These are phyloP conservation scores for Aspergillus candidus DNA, from an alignment of 2,329 filamentous ascomycete species.

Conservation along the genomic window DNA sequence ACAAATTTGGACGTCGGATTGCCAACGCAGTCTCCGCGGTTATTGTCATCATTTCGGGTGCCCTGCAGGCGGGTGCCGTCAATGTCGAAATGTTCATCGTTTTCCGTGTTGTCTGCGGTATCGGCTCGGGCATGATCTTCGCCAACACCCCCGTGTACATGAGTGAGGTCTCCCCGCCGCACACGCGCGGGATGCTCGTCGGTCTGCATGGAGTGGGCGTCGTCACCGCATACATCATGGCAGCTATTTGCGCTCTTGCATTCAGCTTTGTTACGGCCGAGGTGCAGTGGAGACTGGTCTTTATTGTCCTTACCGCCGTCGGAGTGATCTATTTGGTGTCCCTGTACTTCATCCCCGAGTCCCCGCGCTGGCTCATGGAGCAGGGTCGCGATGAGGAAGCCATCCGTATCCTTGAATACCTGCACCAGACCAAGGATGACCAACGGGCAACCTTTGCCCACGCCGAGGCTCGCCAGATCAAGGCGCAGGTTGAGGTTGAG, in stretches of 20 bases:
- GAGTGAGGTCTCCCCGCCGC: constrained; percentile 28
- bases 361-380: constrained; percentile 22
- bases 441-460: too few species aligned
- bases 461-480: too few species aligned
- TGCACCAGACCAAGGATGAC: constrained; percentile 5
- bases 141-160: constrained; percentile 27
- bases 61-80: constrained; percentile 22
- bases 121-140: constrained; percentile 23
- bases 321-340: too few species aligned
- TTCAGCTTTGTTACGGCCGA: constrained; percentile 37
- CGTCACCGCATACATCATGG: constrained; percentile 12
- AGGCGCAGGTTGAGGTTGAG: too few species aligned
- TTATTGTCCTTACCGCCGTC: constrained; percentile 16
- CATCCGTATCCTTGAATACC: constrained; percentile 8
- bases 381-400: constrained; percentile 21
- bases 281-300: constrained; percentile 13
- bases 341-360: constrained; percentile 27
- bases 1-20: too few species aligned
- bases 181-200: constrained; percentile 25
- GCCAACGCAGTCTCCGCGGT: too few species aligned
- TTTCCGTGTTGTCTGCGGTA: constrained; percentile 25
- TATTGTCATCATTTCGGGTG: constrained; percentile 1
- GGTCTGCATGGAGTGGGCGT: constrained; percentile 29
- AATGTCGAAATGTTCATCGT: constrained; percentile 24
- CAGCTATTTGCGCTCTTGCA: constrained; percentile 36